Conservation (phyloP, 1,139 yeast species). For the Yamadazyma songkhlaensis region DNA sequence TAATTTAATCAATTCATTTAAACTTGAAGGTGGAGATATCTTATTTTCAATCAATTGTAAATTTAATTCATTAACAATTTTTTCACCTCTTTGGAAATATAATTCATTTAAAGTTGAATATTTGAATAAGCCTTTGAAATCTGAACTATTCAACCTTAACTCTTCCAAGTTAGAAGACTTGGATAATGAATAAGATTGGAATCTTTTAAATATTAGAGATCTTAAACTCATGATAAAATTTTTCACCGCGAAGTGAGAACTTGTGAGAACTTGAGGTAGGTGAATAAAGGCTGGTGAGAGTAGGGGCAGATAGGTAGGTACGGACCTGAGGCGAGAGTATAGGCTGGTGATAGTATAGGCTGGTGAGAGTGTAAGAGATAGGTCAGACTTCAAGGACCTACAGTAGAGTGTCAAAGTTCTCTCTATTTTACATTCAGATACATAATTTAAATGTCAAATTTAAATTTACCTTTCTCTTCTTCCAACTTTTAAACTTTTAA, state of each 20-base stretch:
- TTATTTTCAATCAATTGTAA: constrained; percentile 29
- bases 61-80: constrained; percentile 48
- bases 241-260: constrained; percentile 4
- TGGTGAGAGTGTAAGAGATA: too few relatives aligned
- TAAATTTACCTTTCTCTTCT: constrained; percentile 21
- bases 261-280: not conserved
- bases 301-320: too few relatives aligned
- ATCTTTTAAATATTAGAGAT: constrained; percentile 2
- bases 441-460: not conserved
- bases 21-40: constrained; percentile 24
- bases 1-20: constrained; percentile 35
- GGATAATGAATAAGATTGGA: constrained; percentile 22
- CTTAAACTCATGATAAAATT: constrained; percentile 6
- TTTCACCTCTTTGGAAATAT: constrained; percentile 57
- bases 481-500: constrained; percentile 81
- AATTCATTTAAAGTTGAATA: constrained; percentile 50
- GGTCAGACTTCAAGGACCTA: too few relatives aligned
- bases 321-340: too few relatives aligned
- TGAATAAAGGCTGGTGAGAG: not conserved
- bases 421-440: constrained; percentile 5
- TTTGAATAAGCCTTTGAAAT: constrained; percentile 56
- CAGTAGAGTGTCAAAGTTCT: too few relatives aligned
- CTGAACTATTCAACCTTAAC: constrained; percentile 27
- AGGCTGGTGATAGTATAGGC: too few relatives aligned
- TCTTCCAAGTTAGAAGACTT: constrained; percentile 31